Evolutionary conservation across 2,329 filamentous ascomycete genomes (phyloP).

Genomic region (Cytospora mali): DNA sequence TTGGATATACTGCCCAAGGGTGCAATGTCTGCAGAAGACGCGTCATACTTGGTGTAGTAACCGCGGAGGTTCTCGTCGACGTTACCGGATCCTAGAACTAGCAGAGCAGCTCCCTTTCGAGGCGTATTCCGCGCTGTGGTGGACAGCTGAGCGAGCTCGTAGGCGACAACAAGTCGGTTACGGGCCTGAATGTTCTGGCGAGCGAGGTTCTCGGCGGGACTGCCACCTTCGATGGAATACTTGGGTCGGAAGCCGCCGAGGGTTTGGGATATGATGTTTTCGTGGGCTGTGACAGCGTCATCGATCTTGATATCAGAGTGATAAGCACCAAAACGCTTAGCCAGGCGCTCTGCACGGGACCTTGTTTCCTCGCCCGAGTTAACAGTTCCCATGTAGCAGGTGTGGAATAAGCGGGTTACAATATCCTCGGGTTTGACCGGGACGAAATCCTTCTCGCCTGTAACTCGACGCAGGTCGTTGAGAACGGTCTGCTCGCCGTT

Average conservation of each 20-base stretch:
- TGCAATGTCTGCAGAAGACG: constrained; percentile 56
- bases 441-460: constrained; percentile 25
- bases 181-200: constrained; percentile 71
- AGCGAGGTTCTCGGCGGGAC: constrained; percentile 59
- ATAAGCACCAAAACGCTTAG: constrained; percentile 64
- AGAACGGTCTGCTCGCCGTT: constrained; percentile 28
- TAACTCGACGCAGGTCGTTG: constrained; percentile 27
- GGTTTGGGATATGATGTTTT: constrained; percentile 35
- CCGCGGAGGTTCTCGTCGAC: constrained; percentile 56
- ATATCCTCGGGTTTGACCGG: constrained; percentile 29
- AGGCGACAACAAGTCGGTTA: constrained; percentile 65
- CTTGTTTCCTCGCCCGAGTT: constrained; percentile 63
- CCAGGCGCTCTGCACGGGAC: constrained; percentile 60
- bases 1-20: constrained; percentile 60
- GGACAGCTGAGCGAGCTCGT: constrained; percentile 64
- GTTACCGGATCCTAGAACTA: constrained; percentile 66
- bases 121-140: constrained; percentile 58
- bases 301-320: constrained; percentile 76
- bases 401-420: constrained; percentile 35
- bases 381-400: constrained; percentile 63
- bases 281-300: constrained; percentile 60
- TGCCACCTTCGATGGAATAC: constrained; percentile 61
- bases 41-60: constrained; percentile 69
- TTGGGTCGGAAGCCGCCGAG: constrained; percentile 36
- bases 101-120: constrained; percentile 55